Conservation (phyloP, 805 yeast genomes). For the Pichia insulana region DNA sequence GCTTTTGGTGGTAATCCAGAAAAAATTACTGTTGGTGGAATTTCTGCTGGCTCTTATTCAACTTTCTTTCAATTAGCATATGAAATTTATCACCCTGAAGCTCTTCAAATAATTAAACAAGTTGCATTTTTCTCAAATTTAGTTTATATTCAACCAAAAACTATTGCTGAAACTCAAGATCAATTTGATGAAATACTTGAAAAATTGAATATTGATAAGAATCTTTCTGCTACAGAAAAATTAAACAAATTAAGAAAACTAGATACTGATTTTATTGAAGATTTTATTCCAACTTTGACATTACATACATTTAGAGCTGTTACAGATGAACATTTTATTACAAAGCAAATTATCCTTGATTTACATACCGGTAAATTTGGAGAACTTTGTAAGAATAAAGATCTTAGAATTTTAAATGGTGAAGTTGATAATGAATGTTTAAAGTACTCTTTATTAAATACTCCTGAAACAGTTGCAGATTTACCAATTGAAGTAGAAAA, state of each 20-base stretch:
- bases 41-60: constrained; percentile 39
- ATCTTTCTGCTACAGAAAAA: constrained; percentile 9
- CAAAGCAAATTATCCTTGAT: constrained; percentile 25
- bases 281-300: constrained; percentile 16
- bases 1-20: constrained; percentile 40
- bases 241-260: constrained; percentile 7
- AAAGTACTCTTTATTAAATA: constrained; percentile 9
- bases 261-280: constrained; percentile 16
- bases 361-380: constrained; percentile 21
- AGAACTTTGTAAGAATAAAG: constrained; percentile 3
- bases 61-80: constrained; percentile 35
- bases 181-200: constrained; percentile 31
- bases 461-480: constrained; percentile 23
- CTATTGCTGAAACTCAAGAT: constrained; percentile 26
- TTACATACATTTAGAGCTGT: constrained; percentile 30
- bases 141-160: constrained; percentile 32
- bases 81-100: constrained; percentile 34
- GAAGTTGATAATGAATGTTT: constrained; percentile 12
- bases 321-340: constrained; percentile 31
- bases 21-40: constrained; percentile 36
- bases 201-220: constrained; percentile 15
- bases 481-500: constrained; percentile 27
- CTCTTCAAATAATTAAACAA: constrained; percentile 31
- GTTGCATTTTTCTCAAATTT: constrained; percentile 29
- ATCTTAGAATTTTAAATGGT: constrained; percentile 9